A percentile compares a stretch with the other conserved stretches of the same genome.
Conservation (phyloP, 805 yeast genomes). For the Metschnikowia lochheadii region DNA sequence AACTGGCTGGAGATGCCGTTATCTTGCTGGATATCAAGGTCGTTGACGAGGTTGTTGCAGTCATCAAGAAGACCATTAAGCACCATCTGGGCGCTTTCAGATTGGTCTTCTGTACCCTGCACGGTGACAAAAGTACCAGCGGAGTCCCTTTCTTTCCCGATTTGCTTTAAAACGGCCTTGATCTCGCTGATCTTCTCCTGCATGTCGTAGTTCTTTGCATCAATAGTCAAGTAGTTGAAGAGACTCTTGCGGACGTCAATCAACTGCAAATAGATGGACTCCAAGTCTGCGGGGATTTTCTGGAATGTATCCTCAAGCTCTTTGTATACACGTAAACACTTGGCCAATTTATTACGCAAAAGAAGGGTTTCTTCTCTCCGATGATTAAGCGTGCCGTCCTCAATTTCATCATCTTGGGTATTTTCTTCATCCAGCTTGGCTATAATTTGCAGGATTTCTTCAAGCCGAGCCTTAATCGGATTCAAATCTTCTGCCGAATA, state of each 20-base stretch:
- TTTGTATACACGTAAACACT: conserved; percentile 56
- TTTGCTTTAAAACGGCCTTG: conserved; percentile 23
- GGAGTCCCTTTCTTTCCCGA: conserved; percentile 44
- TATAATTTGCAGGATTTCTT: conserved; percentile 65
- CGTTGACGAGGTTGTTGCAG: conserved; percentile 70
- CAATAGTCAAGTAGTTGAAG: conserved; percentile 27
- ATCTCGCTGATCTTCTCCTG: conserved; percentile 18
- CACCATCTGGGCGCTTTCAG: conserved; percentile 39
- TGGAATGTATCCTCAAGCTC: conserved; percentile 51
- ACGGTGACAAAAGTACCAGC: conserved; percentile 47
- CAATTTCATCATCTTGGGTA: conserved; percentile 12
- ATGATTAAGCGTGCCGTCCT: conserved; percentile 20
- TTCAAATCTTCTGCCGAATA: conserved; percentile 79
- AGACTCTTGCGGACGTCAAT: conserved; percentile 61
- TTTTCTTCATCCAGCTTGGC: conserved; percentile 21
- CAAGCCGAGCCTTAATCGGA: conserved; percentile 71
- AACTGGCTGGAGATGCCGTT: conserved; percentile 21
- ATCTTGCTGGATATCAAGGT: conserved; percentile 49
- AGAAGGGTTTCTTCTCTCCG: conserved; percentile 56
- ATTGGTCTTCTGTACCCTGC: conserved; percentile 20
- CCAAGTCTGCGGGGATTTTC: conserved; percentile 38
- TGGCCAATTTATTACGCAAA: conserved; percentile 60
- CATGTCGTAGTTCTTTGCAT: conserved; percentile 6
- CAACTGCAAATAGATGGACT: conserved; percentile 51
- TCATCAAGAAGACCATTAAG: conserved; percentile 78